Conservation (phyloP, 106 monocot species). For the Hemerocallis citrina region DNA sequence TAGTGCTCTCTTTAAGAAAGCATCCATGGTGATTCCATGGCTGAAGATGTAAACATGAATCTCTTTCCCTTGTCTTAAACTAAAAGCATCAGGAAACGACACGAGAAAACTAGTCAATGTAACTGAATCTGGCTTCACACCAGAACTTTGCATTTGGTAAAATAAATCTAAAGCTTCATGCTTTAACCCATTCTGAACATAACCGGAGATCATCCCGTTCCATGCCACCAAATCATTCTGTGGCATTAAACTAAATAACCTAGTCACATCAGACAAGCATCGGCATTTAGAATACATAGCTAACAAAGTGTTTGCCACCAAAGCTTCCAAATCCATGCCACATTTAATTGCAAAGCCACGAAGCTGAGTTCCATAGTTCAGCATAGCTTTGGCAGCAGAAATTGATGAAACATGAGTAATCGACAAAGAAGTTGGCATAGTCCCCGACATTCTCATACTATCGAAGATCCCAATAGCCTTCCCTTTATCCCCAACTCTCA, state of each 20-base stretch:
- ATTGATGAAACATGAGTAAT: conserved; percentile 52
- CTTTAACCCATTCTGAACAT: conserved; percentile 70
- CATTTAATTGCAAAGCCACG: conserved; percentile 47
- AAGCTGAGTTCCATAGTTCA: conserved; percentile 54
- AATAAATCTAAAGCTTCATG: conserved; percentile 57
- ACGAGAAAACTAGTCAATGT: conserved; percentile 74
- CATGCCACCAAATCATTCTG: conserved; percentile 56
- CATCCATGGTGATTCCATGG: conserved; percentile 58
- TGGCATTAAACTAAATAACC: conserved; percentile 49
- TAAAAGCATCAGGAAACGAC: conserved; percentile 41
- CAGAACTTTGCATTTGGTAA: conserved; percentile 46
- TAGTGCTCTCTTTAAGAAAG: conserved; percentile 74
- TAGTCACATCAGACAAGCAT: conserved; percentile 40
- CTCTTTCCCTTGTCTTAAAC: conserved; percentile 51
- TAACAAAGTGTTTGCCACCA: conserved; percentile 75
- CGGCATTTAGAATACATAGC: conserved; percentile 80
- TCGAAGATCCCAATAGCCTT: conserved; percentile 47
- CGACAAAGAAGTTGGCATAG: conserved; percentile 42
- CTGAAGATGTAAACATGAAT: conserved; percentile 72
- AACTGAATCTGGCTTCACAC: conserved; percentile 68
- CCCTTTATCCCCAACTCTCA: conserved; percentile 22
- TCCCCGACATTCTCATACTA: conserved; percentile 38
- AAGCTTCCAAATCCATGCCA: conserved; percentile 49
- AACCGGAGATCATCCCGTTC: conserved; percentile 87
- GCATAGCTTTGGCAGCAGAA: conserved; percentile 46